phyloP scores from a whole-genome alignment of 768 basidiomycete genomes.

The Boletus sp. region DNA sequence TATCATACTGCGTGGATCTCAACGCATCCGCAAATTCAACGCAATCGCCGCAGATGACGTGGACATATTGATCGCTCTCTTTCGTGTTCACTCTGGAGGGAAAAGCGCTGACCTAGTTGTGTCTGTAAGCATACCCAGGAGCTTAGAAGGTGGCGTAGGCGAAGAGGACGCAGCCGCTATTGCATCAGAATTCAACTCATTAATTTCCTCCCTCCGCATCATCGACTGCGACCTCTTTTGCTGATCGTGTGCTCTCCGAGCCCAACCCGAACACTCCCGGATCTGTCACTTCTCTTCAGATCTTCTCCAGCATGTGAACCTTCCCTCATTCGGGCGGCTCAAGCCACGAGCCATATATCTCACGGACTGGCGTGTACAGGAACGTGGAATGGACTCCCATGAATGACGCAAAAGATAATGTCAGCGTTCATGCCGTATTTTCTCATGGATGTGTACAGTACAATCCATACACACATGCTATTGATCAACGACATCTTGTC shows the following conservation, averaged over 20 bases:
- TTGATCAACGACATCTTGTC: neutral
- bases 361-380: neutral
- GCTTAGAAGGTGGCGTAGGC: slow-evolving; percentile 28
- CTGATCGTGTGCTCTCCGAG: slow-evolving; percentile 27
- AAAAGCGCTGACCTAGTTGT: slow-evolving; percentile 81
- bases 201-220: slow-evolving; percentile 61
- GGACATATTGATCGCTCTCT: slow-evolving; percentile 75
- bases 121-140: slow-evolving; percentile 77
- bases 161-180: slow-evolving; percentile 31
- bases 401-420: neutral
- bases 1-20: slow-evolving; percentile 63
- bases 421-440: neutral
- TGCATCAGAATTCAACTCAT: slow-evolving; percentile 47
- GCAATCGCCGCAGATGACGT: slow-evolving; percentile 58
- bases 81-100: slow-evolving; percentile 51
- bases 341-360: neutral
- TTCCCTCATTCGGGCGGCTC: neutral
- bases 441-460: slow-evolving; percentile 2
- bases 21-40: slow-evolving; percentile 78
- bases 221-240: slow-evolving; percentile 69
- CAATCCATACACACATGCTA: too few relatives aligned
- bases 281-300: neutral
- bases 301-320: neutral
- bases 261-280: neutral
- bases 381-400: slow-evolving; percentile 4